phyloP scores from a whole-genome alignment of 176 grass and related monocot genomes.

The Oryza glumipatula region DNA sequence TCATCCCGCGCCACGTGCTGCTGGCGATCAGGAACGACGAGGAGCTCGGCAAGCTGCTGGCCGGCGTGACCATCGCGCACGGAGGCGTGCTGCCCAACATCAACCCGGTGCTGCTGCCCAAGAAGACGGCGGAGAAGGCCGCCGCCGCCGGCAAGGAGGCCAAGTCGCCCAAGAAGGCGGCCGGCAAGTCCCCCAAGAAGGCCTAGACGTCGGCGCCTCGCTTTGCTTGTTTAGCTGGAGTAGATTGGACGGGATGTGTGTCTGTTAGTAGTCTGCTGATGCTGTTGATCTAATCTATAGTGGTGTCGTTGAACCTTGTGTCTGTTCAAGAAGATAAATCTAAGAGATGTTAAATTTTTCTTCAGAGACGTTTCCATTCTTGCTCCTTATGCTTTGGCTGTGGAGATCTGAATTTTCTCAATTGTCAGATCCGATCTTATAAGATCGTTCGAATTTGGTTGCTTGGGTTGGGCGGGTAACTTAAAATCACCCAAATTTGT shows the following conservation, averaged over 20 bases:
- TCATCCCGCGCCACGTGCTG: constrained; percentile 61
- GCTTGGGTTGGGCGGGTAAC: no score
- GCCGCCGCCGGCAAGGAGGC: constrained; percentile 36
- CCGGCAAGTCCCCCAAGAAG: constrained; percentile 54
- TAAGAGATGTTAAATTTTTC: background rate
- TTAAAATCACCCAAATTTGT: no score
- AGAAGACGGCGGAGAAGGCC: constrained; percentile 57
- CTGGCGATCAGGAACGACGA: constrained; percentile 67
- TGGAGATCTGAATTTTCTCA: no score
- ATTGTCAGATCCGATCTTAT: no score
- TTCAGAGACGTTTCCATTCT: background rate
- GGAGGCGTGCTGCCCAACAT: constrained; percentile 67
- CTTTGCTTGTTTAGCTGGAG: background rate
- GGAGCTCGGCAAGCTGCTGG: constrained; percentile 62
- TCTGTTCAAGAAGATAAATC: background rate
- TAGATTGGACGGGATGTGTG: background rate
- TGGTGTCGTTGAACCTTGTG: background rate
- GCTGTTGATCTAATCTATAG: background rate
- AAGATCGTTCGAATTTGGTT: no score
- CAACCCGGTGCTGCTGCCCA: constrained; percentile 60
- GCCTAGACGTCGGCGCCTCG: background rate
- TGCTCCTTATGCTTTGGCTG: no score
- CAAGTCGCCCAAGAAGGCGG: constrained; percentile 51
- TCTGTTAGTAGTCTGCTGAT: background rate
- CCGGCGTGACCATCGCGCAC: constrained; percentile 63